Evolutionary conservation across 2,329 filamentous ascomycete species (phyloP).

Genomic region (Ophiostoma triangulosporum): DNA sequence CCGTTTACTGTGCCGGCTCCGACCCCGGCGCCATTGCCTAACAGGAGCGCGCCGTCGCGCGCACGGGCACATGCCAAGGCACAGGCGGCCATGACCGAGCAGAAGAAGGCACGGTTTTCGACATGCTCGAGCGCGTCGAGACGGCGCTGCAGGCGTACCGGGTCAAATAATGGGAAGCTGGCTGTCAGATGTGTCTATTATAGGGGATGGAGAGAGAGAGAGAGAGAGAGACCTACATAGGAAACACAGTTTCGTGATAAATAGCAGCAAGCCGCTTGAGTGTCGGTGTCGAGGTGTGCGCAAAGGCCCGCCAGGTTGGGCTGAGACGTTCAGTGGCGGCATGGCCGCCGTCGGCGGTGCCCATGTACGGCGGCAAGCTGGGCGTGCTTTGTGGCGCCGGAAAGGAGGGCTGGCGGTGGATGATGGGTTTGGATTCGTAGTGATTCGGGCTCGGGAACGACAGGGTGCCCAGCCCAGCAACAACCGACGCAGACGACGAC

Average conservation of each 20-base stretch:
- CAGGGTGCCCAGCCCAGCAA: not conserved
- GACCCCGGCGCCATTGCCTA: too few species aligned
- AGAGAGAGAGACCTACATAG: constrained; percentile 9
- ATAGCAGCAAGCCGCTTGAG: constrained; percentile 12
- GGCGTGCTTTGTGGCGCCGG: not conserved
- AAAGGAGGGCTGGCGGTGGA: not conserved
- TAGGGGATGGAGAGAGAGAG: not conserved
- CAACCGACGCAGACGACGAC: not conserved
- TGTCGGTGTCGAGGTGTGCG: constrained; percentile 13
- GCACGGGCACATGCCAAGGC: constrained; percentile 15
- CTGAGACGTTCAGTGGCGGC: constrained; percentile 11
- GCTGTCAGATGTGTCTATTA: not conserved
- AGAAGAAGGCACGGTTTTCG: constrained; percentile 17
- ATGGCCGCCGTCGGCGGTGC: constrained; percentile 7
- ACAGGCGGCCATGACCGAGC: constrained; percentile 17
- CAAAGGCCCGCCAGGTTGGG: constrained; percentile 14
- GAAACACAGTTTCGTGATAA: constrained; percentile 16
- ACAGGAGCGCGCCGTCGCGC: constrained; percentile 14
- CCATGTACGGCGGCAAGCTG: not conserved
- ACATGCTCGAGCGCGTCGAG: constrained; percentile 15
- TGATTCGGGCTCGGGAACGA: not conserved
- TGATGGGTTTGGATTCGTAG: not conserved
- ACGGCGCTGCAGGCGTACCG: constrained; percentile 11
- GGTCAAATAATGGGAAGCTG: constrained; percentile 17
- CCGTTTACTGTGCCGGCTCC: not conserved